Percentiles rank a stretch among this genome's conserved stretches.
phyloP scores from a whole-genome alignment of 2,329 filamentous ascomycete genomes.

The Fusarium palustre region DNA sequence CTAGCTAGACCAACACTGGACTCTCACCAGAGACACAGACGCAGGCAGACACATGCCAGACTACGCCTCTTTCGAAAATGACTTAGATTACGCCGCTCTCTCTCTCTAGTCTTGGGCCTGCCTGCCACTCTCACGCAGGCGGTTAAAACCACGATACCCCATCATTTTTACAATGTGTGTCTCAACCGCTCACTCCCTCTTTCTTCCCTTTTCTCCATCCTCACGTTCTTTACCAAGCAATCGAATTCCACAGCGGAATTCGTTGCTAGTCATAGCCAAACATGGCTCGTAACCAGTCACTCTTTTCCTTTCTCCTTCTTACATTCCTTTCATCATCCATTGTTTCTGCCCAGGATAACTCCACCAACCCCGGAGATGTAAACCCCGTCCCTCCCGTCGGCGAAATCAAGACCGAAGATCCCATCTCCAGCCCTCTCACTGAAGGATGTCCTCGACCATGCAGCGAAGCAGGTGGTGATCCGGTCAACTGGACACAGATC shows the following conservation, averaged over 20 bases:
- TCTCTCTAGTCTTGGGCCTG: neutral
- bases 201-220: neutral
- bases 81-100: constrained; percentile 6
- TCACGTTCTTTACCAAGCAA: constrained; percentile 3
- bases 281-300: constrained; percentile 40
- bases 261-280: constrained; percentile 22
- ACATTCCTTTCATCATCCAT: constrained; percentile 31
- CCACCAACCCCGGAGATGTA: constrained; percentile 31
- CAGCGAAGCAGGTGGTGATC: constrained; percentile 34
- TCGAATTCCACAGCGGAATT: neutral
- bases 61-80: constrained; percentile 26
- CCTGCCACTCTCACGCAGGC: neutral
- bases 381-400: constrained; percentile 39
- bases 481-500: constrained; percentile 44
- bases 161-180: neutral
- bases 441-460: constrained; percentile 43
- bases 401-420: constrained; percentile 42
- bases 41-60: constrained; percentile 37
- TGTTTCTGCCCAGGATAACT: constrained; percentile 20
- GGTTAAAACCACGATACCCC: constrained; percentile 26
- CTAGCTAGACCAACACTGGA: neutral
- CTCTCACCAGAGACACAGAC: constrained; percentile 18
- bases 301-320: constrained; percentile 39
- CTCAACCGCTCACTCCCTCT: constrained; percentile 11
- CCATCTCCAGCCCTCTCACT: constrained; percentile 42